A percentile compares a stretch with the other conserved stretches of the same genome.
These are phyloP conservation scores for Bimuria novae-zelandiae DNA, from an alignment of 2,329 filamentous ascomycete species.

Conservation along the genomic window DNA sequence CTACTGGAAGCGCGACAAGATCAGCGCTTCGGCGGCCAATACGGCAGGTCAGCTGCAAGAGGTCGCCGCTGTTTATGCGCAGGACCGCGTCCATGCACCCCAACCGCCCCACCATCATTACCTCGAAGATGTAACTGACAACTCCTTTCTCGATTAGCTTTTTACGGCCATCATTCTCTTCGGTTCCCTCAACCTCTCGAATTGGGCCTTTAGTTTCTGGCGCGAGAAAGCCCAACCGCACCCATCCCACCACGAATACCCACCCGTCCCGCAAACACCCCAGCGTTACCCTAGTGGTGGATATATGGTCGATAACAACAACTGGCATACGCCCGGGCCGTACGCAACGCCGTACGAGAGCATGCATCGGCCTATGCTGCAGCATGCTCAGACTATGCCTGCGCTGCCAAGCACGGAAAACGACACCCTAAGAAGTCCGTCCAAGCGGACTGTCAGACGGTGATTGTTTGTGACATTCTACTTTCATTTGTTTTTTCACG, in stretches of 20 bases:
- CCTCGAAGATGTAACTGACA: not conserved
- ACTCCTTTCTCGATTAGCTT: constrained; percentile 42
- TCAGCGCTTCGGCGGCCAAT: not conserved
- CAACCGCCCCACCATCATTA: not conserved
- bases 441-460: constrained; percentile 25
- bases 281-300: constrained; percentile 31
- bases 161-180: constrained; percentile 55
- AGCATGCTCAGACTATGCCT: constrained; percentile 36
- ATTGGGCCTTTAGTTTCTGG: constrained; percentile 63
- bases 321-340: constrained; percentile 23
- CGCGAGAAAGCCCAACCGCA: constrained; percentile 45
- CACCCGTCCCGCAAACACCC: constrained; percentile 34
- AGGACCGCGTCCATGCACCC: not conserved
- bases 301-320: constrained; percentile 24
- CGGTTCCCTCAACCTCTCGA: constrained; percentile 60
- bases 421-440: constrained; percentile 22
- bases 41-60: not conserved
- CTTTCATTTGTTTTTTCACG: not conserved
- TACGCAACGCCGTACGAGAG: constrained; percentile 33
- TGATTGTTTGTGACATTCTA: not conserved
- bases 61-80: not conserved
- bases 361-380: constrained; percentile 26
- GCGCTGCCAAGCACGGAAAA: constrained; percentile 20
- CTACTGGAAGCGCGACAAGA: not conserved
- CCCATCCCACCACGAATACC: constrained; percentile 25